phyloP scores from a whole-genome alignment of 306 rosid genomes.

The Casuarina equisetifolia region DNA sequence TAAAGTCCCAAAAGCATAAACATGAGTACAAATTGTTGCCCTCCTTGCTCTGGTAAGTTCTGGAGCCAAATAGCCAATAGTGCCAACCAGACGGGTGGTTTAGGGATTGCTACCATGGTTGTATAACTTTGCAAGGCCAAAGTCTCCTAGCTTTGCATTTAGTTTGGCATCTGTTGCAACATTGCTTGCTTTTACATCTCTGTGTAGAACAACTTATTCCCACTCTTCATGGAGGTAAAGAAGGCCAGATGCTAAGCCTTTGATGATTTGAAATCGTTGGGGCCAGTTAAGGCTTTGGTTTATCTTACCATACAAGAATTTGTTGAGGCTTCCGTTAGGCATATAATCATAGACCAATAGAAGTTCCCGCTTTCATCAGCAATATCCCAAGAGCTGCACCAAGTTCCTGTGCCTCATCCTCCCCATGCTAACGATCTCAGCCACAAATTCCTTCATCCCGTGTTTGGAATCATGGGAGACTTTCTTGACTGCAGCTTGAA shows the following conservation, averaged over 20 bases:
- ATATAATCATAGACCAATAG: background rate
- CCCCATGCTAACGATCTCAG: too few relatives aligned
- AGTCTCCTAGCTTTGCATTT: conserved; percentile 70
- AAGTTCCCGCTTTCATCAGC: too few relatives aligned
- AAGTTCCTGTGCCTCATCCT: too few relatives aligned
- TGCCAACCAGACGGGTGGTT: conserved; percentile 75
- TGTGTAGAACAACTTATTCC: conserved; percentile 71
- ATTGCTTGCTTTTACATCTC: conserved; percentile 82
- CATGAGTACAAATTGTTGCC: conserved; percentile 60
- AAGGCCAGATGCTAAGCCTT: conserved; percentile 34
- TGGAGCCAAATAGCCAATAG: conserved; percentile 74
- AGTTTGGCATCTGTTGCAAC: conserved; percentile 54
- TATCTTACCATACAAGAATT: conserved; percentile 14
- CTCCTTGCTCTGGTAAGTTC: conserved; percentile 61
- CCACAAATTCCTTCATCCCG: too few relatives aligned
- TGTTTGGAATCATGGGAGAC: too few relatives aligned
- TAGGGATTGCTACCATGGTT: conserved; percentile 63
- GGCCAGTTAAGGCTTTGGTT: conserved; percentile 27
- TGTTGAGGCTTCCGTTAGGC: conserved; percentile 46
- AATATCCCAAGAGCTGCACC: too few relatives aligned
- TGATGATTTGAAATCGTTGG: conserved; percentile 34
- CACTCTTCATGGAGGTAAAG: conserved; percentile 52
- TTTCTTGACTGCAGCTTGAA: conserved; percentile 32
- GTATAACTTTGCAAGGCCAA: conserved; percentile 65
- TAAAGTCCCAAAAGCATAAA: conserved; percentile 65